Evolutionary conservation across 169 alveolate genomes (phyloP), one percentile per base, ranked within the genome.

Genomic region (Eimeria falciformis): DNA sequence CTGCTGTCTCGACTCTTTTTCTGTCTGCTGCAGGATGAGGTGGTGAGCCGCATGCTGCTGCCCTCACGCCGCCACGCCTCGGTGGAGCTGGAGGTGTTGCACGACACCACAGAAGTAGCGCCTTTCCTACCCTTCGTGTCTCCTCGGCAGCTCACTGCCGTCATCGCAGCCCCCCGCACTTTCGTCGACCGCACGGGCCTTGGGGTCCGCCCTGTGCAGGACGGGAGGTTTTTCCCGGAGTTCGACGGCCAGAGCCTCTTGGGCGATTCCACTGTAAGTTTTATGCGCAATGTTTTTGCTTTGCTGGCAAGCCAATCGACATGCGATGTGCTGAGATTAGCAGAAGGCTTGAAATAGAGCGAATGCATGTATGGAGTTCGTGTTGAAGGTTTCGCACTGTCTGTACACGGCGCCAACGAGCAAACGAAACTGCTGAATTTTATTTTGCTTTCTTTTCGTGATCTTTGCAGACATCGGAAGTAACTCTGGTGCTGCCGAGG

Each of bases 111-210:
- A 68, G 91, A 69, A 94, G 73, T 88, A 62, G 78, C 82, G 83
- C 77, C 95, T 88, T 37, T 91, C 69, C 91, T 95, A 85, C 62
- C 94, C 50, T 33, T 91, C 91, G 83, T 95, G 55, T 58, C 90
- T 47, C 81, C 88, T 71, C 71, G 94, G 94, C 88, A 95, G 79
- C 91, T 93, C 29, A 78, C 89, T 18, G 94, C 93, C 69, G 94
- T 96, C 84, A 96, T 90, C 27, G 47, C 96, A 4, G 96, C 96
- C 33, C 97, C 98, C 2, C 92, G 97, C 95, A 87, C 96, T 85
- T 96, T 96, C 93, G 94, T 96, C 55, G 98, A 96, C 88, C 94
- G 97, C 90, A 96, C 98, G 3, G 98, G 98, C 21, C 79, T 96
- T 46, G 96, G 97, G 27, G 87, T 96, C 17, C 90, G 93, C 62